These are phyloP conservation scores for Fraxinus sp. DNA, from an alignment of 305 asterid genomes.

Conservation along the genomic window DNA sequence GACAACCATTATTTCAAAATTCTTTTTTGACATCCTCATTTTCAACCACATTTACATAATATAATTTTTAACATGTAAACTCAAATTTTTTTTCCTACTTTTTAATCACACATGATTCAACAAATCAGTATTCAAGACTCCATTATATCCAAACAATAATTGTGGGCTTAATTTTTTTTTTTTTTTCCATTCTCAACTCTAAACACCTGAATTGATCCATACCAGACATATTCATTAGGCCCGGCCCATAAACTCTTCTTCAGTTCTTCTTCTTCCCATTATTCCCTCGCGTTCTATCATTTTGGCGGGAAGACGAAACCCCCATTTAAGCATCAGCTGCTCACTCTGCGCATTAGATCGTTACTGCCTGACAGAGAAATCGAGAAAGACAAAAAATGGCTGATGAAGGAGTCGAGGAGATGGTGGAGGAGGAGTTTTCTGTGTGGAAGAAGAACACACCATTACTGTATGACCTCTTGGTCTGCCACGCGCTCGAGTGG, in stretches of 20 bases:
- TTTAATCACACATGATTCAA: too few species aligned
- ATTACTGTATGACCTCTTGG: constrained; percentile 71
- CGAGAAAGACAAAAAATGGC: constrained; percentile 31
- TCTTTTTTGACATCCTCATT: too few species aligned
- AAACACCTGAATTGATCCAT: not conserved
- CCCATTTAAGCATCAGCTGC: constrained; percentile 22
- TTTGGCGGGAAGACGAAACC: constrained; percentile 54
- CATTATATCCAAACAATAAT: too few species aligned
- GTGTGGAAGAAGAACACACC: constrained; percentile 97
- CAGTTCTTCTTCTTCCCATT: not conserved
- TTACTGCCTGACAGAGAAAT: constrained; percentile 18
- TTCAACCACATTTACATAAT: too few species aligned
- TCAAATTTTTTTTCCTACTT: too few species aligned
- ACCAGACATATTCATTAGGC: not conserved
- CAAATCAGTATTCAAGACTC: too few species aligned
- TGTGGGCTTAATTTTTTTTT: too few species aligned
- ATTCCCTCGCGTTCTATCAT: constrained; percentile 13
- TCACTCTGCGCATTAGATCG: not conserved
- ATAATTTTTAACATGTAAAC: too few species aligned
- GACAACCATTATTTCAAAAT: too few species aligned
- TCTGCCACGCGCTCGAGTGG: constrained; percentile 91
- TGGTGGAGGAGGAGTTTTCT: constrained; percentile 75
- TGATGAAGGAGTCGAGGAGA: constrained; percentile 41
- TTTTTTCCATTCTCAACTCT: not conserved
- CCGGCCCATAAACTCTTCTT: not conserved